Conservation (phyloP, 345 rosid genomes). For the Euphorbia pulcherrima region DNA sequence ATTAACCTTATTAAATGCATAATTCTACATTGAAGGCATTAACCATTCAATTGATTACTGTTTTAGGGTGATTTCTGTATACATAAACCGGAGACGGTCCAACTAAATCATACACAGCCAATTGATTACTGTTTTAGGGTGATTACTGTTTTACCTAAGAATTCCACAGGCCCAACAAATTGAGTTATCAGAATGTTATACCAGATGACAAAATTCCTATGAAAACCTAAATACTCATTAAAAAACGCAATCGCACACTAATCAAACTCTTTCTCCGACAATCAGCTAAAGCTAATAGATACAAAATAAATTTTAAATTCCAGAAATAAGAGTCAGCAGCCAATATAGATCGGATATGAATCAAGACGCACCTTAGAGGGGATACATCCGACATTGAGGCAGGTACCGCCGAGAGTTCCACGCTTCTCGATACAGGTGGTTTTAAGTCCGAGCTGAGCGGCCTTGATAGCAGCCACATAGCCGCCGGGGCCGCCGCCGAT, state of each 20-base stretch:
- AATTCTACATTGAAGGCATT: not conserved
- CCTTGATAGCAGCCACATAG: constrained; percentile 98
- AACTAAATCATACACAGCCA: too few relatives aligned
- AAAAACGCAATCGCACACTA: not conserved
- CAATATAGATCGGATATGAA: not conserved
- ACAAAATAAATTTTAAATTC: not conserved
- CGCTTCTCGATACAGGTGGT: constrained; percentile 98
- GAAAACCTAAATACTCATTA: not conserved
- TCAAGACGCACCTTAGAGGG: constrained; percentile 74
- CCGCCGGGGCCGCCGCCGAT: constrained; percentile 99
- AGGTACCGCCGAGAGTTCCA: constrained; percentile 94
- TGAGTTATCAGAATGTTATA: not conserved
- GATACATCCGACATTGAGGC: constrained; percentile 99
- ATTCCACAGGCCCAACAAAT: not conserved
- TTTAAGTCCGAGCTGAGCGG: constrained; percentile 94
- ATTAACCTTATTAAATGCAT: not conserved
- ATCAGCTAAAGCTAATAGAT: not conserved
- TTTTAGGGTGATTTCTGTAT: too few relatives aligned
- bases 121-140: too few relatives aligned
- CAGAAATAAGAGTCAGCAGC: too few relatives aligned
- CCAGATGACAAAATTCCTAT: not conserved
- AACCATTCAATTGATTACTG: too few relatives aligned
- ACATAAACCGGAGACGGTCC: too few relatives aligned
- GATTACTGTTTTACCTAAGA: not conserved
- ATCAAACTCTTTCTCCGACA: not conserved